Percentiles rank a stretch among this genome's conserved stretches.
These are phyloP conservation scores for Erodium texanum DNA, from an alignment of 441 rosid species.

Conservation along the genomic window DNA sequence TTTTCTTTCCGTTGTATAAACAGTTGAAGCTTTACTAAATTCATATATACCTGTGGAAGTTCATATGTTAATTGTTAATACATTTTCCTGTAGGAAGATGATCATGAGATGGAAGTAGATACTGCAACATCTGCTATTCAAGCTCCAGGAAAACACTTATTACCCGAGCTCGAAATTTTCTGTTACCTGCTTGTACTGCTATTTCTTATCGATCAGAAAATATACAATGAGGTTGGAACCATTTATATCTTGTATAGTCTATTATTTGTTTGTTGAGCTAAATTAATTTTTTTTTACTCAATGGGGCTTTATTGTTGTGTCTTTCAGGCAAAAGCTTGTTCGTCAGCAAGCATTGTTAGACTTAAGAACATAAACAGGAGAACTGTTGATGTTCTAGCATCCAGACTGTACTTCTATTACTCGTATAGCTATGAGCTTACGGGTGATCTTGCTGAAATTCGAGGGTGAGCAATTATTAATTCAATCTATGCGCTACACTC, in stretches of 20 bases:
- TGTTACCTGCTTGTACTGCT: constrained; percentile 48
- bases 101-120: constrained; percentile 51
- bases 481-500: constrained; percentile 6
- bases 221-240: constrained; percentile 24
- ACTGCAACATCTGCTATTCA: constrained; percentile 32
- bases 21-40: background rate
- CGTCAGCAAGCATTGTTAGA: constrained; percentile 51
- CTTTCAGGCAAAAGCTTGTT: constrained; percentile 38
- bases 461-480: constrained; percentile 38
- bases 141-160: constrained; percentile 32
- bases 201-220: constrained; percentile 49
- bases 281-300: background rate
- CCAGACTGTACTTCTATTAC: constrained; percentile 62
- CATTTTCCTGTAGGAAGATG: constrained; percentile 31
- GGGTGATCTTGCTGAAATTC: constrained; percentile 59
- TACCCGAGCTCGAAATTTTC: constrained; percentile 46
- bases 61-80: background rate
- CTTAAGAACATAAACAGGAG: constrained; percentile 53
- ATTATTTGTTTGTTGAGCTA: background rate
- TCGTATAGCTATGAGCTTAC: constrained; percentile 67
- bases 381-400: constrained; percentile 64
- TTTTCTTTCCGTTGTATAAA: background rate
- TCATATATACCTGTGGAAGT: background rate
- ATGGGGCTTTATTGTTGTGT: background rate
- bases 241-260: background rate